Evolutionary conservation across 2,329 filamentous ascomycete genomes (phyloP).

Genomic region (Pyricularia sp.): DNA sequence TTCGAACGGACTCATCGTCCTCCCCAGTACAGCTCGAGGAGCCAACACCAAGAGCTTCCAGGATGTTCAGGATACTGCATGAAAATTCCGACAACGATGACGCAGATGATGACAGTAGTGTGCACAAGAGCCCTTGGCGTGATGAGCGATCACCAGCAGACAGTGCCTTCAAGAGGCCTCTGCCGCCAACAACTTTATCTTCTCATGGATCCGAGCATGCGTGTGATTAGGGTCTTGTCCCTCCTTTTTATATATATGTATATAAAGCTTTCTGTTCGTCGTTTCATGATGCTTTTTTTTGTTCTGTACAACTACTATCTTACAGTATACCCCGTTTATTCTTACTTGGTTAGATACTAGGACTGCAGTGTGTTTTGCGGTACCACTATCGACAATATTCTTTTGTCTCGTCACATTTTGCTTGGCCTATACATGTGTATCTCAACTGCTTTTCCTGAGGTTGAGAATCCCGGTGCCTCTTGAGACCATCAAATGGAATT

Average conservation of each 20-base stretch:
- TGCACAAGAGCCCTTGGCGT: slow-evolving; percentile 4
- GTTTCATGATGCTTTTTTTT: not conserved
- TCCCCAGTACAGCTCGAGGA: slow-evolving; percentile 1
- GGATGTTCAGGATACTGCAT: slow-evolving; percentile 3
- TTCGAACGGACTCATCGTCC: not conserved
- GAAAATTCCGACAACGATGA: not conserved
- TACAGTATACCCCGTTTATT: slow-evolving; percentile 2
- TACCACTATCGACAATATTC: not conserved
- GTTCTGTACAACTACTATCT: not conserved
- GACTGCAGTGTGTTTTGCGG: not conserved
- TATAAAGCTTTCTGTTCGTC: not conserved
- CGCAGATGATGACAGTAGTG: not conserved
- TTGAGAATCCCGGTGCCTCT: not conserved
- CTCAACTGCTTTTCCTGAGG: too few species aligned
- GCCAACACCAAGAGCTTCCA: slow-evolving; percentile 4
- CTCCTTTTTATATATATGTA: not conserved
- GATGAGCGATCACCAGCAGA: slow-evolving; percentile 1
- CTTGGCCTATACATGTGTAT: not conserved
- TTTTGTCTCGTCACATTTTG: not conserved
- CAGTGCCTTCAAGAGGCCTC: not conserved
- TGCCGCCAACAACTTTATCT: not conserved
- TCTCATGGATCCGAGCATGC: not conserved
- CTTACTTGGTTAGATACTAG: not conserved
- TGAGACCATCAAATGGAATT: not conserved
- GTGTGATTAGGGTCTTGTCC: not conserved